Evolutionary conservation across 306 rosid species (phyloP).

Genomic region (Vigna hirtella): DNA sequence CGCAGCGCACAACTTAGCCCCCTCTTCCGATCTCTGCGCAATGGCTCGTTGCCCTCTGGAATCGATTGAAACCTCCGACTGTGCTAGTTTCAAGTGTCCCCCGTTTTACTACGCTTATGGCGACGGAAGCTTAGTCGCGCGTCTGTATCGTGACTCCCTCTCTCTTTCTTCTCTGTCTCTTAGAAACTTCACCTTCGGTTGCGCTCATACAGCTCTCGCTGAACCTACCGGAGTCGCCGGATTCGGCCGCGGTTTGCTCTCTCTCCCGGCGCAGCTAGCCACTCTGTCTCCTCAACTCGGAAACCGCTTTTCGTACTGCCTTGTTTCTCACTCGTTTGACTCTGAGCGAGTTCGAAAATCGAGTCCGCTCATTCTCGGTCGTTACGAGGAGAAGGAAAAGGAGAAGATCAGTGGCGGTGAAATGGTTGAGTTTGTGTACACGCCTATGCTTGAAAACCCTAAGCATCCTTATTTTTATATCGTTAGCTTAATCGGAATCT

Average conservation of each 20-base stretch:
- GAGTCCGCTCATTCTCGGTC: conserved; percentile 85
- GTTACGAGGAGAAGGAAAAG: conserved; percentile 48
- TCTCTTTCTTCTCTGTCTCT: conserved; percentile 60
- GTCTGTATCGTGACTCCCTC: conserved; percentile 55
- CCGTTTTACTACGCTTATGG: conserved; percentile 82
- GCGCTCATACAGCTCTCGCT: conserved; percentile 79
- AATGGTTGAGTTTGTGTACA: conserved; percentile 59
- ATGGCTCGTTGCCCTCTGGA: conserved; percentile 75
- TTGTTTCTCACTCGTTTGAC: conserved; percentile 77
- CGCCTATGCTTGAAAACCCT: conserved; percentile 80
- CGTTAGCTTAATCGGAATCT: conserved; percentile 63
- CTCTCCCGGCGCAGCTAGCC: conserved; percentile 78
- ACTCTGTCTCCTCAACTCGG: conserved; percentile 66
- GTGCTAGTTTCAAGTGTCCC: conserved; percentile 68
- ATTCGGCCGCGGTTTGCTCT: conserved; percentile 79
- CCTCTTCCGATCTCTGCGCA: conserved; percentile 80
- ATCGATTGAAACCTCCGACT: conserved; percentile 70
- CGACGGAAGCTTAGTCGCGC: conserved; percentile 85
- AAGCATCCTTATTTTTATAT: conserved; percentile 76
- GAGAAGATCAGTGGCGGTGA: conserved; percentile 39
- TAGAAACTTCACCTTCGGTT: conserved; percentile 78
- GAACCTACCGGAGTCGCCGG: conserved; percentile 94
- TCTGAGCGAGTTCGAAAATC: conserved; percentile 64
- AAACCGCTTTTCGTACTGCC: conserved; percentile 78
- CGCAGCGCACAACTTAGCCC: conserved; percentile 58